Percentiles rank a stretch among this genome's conserved stretches.
Evolutionary conservation across 176 grass and related monocot species (phyloP).

Genomic region (Triticum urartu): DNA sequence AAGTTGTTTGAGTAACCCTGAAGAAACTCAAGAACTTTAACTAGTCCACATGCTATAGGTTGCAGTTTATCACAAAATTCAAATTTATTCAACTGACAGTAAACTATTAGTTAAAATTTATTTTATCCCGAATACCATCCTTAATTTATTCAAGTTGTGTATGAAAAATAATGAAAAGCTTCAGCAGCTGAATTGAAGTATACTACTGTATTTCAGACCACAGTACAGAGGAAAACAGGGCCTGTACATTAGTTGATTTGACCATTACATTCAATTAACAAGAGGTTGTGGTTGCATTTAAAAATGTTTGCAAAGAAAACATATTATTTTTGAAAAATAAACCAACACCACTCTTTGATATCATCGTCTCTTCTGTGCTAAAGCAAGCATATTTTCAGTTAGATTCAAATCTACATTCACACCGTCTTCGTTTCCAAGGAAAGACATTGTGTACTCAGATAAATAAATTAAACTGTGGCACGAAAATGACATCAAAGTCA

Average conservation of each 20-base stretch:
- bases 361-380: not conserved
- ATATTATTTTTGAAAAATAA: not conserved
- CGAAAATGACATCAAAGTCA: slow-evolving; percentile 24
- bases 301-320: not conserved
- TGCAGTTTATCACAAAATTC: not conserved
- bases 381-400: too few relatives aligned
- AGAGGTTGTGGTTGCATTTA: not conserved
- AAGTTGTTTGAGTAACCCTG: not conserved
- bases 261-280: not conserved
- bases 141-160: not conserved
- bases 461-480: slow-evolving; percentile 1
- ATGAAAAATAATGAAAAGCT: not conserved
- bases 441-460: not conserved
- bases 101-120: not conserved
- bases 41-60: not conserved
- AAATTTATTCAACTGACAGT: not conserved
- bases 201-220: not conserved
- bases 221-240: not conserved
- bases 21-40: not conserved
- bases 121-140: not conserved
- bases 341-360: slow-evolving; percentile 1
- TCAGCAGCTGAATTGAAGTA: not conserved
- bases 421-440: slow-evolving; percentile 11
- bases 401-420: too few relatives aligned
- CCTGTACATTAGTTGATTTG: not conserved